Conservation (phyloP, 2,329 filamentous ascomycete species). For the Verticillium dahliae region DNA sequence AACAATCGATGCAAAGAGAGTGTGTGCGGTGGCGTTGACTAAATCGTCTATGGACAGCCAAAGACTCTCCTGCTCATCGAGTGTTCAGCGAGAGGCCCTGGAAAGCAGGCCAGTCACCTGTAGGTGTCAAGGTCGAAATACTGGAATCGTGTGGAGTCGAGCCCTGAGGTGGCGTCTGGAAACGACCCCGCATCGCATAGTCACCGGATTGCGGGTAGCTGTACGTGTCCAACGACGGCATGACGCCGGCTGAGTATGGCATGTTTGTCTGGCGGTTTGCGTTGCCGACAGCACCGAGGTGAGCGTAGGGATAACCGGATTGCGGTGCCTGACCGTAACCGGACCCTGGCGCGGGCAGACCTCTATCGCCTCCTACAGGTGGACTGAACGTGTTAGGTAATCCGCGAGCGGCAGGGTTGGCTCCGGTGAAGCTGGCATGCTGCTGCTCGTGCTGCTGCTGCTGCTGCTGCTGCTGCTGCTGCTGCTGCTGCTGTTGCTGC, state of each 20-base stretch:
- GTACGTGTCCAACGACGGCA: constrained; percentile 35
- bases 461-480: constrained; percentile 33
- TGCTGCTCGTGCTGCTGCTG: constrained; percentile 23
- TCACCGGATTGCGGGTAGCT: constrained; percentile 35
- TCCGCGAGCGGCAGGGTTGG: constrained; percentile 29
- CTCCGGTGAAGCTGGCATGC: constrained; percentile 25
- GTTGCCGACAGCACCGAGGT: constrained; percentile 10
- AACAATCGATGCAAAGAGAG: background rate
- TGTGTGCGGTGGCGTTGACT: background rate
- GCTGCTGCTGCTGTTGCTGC: constrained; percentile 20
- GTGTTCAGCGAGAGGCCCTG: constrained; percentile 68
- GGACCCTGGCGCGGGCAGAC: constrained; percentile 23
- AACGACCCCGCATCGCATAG: constrained; percentile 41
- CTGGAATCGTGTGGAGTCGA: constrained; percentile 21
- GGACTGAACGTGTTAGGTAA: constrained; percentile 36
- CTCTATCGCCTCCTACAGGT: constrained; percentile 34
- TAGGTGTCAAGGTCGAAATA: constrained; percentile 13
- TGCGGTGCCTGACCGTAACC: constrained; percentile 24
- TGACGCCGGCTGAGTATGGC: constrained; percentile 30
- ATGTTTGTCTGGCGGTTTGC: constrained; percentile 28
- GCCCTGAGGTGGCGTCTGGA: constrained; percentile 31
- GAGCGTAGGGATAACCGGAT: constrained; percentile 24
- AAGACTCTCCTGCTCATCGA: constrained; percentile 28
- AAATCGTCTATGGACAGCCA: background rate
- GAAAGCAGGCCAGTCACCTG: constrained; percentile 59